Conservation (phyloP, 768 basidiomycete genomes). For the Lactarius hengduanensis region DNA sequence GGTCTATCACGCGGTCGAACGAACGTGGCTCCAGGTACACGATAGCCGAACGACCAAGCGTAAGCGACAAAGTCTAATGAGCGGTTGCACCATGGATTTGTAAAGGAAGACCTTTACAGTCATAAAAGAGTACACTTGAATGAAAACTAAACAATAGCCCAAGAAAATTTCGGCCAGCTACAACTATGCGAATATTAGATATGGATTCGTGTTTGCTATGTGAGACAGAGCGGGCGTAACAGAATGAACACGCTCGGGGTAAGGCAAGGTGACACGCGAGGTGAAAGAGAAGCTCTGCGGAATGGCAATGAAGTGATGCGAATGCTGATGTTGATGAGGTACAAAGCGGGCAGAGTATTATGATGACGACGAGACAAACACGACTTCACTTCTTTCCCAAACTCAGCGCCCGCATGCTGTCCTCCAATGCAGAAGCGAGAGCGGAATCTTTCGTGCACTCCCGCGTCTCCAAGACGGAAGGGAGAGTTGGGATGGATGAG, state of each 20-base stretch:
- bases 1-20: neutral
- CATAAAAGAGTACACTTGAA: slow-evolving; percentile 2
- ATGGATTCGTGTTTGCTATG: slow-evolving; percentile 13
- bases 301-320: neutral
- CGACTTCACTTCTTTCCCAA: slow-evolving; percentile 45
- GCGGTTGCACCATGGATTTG: neutral
- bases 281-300: slow-evolving; percentile 2
- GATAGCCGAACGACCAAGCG: neutral
- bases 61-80: neutral
- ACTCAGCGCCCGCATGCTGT: slow-evolving; percentile 65
- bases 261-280: slow-evolving; percentile 4
- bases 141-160: slow-evolving; percentile 3
- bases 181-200: slow-evolving; percentile 23
- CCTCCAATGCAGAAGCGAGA: slow-evolving; percentile 45
- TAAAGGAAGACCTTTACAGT: neutral
- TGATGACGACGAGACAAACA: slow-evolving; percentile 9
- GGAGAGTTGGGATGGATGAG: neutral
- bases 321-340: slow-evolving; percentile 17
- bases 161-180: slow-evolving; percentile 6
- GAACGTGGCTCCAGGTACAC: no score
- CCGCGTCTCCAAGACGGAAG: slow-evolving; percentile 2
- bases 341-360: slow-evolving; percentile 17
- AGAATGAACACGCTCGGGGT: slow-evolving; percentile 1
- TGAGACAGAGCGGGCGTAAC: neutral
- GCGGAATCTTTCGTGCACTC: slow-evolving; percentile 14